Evolutionary conservation across 148 eudicot species (phyloP), one percentile per base, ranked within the genome.

Genomic region (Silene conica): DNA sequence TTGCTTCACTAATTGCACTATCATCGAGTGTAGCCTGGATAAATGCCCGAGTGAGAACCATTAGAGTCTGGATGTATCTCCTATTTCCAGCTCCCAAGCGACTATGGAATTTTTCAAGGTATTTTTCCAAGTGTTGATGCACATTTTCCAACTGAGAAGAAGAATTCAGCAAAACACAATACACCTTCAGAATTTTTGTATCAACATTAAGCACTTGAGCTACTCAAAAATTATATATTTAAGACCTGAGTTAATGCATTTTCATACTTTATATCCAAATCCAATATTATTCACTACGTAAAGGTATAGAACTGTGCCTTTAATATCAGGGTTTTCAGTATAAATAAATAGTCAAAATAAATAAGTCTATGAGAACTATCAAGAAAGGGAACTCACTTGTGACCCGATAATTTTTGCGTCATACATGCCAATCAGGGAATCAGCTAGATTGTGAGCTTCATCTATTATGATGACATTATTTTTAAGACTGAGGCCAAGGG

Each of bases 371-470:
- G 16, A 65, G 15, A 22, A 60, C 25, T 67, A 63, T 31, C 11
- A 13, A 68, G 80, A 55, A 71, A 77, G 67, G 80, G 62, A 70
- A 43, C 31, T 76, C 75, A 94, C 98, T 97, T 94, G 96, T 46
- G 83, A 79, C 46, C 73, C 72, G 69, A 90, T 83, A 80, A 92
- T 76, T 75, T 86, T 94, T 41, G 97, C 85, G 78, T 91, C 89
- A 80, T 94, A 88, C 98, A 94, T 89, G 87, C 96, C 84, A 77
- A 90, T 88, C 73, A 94, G 97, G 72, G 97, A 91, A 82, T 94
- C 98, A 26, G 98, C 98, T 74, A 94, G 83, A 82, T 94, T 94
- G 79, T 94, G 98, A 76, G 97, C 98, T 85, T 94, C 98, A 9
- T 94, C 98, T 78, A 94, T 88, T 76, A 94, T 88, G 62, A 94